Conservation (phyloP, 2,329 filamentous ascomycete species). For the Bipolaris victoriae region DNA sequence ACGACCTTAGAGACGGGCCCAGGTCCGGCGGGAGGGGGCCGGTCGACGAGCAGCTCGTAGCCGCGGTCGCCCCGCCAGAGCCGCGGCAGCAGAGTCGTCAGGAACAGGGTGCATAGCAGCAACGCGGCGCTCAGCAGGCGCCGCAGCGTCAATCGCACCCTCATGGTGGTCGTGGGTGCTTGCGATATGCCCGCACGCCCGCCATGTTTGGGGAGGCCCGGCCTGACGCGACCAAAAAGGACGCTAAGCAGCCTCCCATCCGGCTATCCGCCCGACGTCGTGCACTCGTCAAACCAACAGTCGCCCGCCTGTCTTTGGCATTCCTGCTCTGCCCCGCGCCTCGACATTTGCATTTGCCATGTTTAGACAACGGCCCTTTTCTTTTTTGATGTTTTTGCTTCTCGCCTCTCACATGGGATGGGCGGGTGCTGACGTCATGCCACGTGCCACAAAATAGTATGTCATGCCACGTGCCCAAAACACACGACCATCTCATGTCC, state of each 20-base stretch:
- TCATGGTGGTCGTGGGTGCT: slow-evolving; percentile 34
- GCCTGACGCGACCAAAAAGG: slow-evolving; percentile 11
- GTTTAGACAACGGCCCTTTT: neutral
- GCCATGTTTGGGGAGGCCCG: slow-evolving; percentile 20
- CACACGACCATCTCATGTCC: too few species aligned
- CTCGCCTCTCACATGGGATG: neutral
- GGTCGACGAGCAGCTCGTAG: slow-evolving; percentile 40
- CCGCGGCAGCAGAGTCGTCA: slow-evolving; percentile 29
- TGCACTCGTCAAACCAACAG: too few species aligned
- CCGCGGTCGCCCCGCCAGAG: slow-evolving; percentile 38
- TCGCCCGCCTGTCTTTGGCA: too few species aligned
- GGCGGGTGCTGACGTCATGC: neutral
- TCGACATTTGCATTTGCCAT: neutral
- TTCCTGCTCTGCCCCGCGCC: neutral
- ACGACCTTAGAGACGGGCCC: slow-evolving; percentile 31
- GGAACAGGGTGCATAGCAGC: slow-evolving; percentile 30
- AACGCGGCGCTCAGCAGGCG: slow-evolving; percentile 41
- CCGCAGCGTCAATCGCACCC: slow-evolving; percentile 47
- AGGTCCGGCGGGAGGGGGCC: slow-evolving; percentile 30
- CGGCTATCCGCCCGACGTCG: slow-evolving; percentile 12
- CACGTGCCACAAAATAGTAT: too few species aligned
- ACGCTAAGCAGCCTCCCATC: neutral
- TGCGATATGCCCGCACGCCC: slow-evolving; percentile 7
- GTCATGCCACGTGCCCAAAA: too few species aligned
- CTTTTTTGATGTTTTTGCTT: neutral